Evolutionary conservation across 345 rosid species (phyloP).

Genomic region (Euphorbia tirucalli): DNA sequence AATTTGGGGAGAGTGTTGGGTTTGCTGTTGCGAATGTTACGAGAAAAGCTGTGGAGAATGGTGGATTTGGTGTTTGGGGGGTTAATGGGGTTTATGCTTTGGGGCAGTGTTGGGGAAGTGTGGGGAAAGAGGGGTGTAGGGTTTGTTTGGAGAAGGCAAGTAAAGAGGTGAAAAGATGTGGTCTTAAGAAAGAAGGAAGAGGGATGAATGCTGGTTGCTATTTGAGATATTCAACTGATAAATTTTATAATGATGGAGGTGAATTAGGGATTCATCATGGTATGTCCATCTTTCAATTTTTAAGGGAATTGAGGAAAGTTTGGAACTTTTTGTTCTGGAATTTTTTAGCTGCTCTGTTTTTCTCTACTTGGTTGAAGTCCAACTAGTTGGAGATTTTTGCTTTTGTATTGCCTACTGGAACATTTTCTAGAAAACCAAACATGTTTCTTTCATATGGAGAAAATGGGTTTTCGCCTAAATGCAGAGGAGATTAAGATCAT

Average conservation of each 20-base stretch:
- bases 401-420: too few species aligned
- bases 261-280: slow-evolving; percentile 24
- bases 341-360: too few species aligned
- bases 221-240: slow-evolving; percentile 40
- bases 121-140: slow-evolving; percentile 35
- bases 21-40: slow-evolving; percentile 36
- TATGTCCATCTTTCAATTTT: slow-evolving; percentile 9
- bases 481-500: not conserved
- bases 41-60: slow-evolving; percentile 29
- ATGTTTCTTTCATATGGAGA: too few species aligned
- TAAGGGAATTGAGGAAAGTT: not conserved
- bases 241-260: slow-evolving; percentile 25
- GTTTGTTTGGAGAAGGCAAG: slow-evolving; percentile 44
- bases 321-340: too few species aligned
- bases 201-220: slow-evolving; percentile 45
- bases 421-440: too few species aligned
- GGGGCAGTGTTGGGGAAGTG: slow-evolving; percentile 55
- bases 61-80: slow-evolving; percentile 33
- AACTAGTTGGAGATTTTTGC: too few species aligned
- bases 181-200: slow-evolving; percentile 47
- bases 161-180: slow-evolving; percentile 31
- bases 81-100: slow-evolving; percentile 37
- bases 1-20: slow-evolving; percentile 15
- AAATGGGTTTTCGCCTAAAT: too few species aligned
- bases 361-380: too few species aligned